Conservation (phyloP, 2,329 filamentous ascomycete species). For the Sporothrix brunneoviolacea region DNA sequence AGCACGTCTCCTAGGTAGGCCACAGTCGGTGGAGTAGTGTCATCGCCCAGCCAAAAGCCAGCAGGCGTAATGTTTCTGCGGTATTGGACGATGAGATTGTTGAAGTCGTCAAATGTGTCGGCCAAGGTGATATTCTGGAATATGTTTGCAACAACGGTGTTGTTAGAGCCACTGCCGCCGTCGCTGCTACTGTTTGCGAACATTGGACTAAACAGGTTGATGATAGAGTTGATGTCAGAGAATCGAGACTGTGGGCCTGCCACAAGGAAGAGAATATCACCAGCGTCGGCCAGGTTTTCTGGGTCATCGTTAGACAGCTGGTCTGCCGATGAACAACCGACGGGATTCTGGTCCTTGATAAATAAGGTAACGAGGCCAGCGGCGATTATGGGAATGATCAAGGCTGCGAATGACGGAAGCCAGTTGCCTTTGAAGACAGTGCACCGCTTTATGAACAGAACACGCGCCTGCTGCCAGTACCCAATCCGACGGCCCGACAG, state of each 20-base stretch:
- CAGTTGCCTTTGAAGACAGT: slow-evolving; percentile 74
- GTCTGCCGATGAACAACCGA: slow-evolving; percentile 45
- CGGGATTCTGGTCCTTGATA: slow-evolving; percentile 49
- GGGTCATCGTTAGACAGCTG: slow-evolving; percentile 37
- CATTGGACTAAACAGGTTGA: slow-evolving; percentile 35
- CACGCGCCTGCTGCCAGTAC: slow-evolving; percentile 61
- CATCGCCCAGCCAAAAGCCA: slow-evolving; percentile 70
- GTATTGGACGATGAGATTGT: slow-evolving; percentile 53
- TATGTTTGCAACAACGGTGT: neutral
- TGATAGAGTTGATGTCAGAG: slow-evolving; percentile 22
- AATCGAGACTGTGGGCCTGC: slow-evolving; percentile 40
- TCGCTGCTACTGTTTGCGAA: slow-evolving; percentile 22
- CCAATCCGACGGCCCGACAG: slow-evolving; percentile 64
- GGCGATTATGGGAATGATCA: slow-evolving; percentile 72
- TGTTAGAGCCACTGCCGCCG: slow-evolving; percentile 12
- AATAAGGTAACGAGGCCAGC: slow-evolving; percentile 75
- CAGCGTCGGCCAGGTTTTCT: slow-evolving; percentile 32
- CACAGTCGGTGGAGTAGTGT: slow-evolving; percentile 53
- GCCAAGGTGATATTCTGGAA: slow-evolving; percentile 42
- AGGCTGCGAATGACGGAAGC: slow-evolving; percentile 66
- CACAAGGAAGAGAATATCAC: slow-evolving; percentile 32
- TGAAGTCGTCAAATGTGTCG: slow-evolving; percentile 61
- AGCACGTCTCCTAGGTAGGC: slow-evolving; percentile 62
- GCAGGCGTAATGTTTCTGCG: slow-evolving; percentile 67
- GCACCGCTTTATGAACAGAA: slow-evolving; percentile 71